phyloP scores from a whole-genome alignment of 805 yeast species.

The Kuraishia cidri region DNA sequence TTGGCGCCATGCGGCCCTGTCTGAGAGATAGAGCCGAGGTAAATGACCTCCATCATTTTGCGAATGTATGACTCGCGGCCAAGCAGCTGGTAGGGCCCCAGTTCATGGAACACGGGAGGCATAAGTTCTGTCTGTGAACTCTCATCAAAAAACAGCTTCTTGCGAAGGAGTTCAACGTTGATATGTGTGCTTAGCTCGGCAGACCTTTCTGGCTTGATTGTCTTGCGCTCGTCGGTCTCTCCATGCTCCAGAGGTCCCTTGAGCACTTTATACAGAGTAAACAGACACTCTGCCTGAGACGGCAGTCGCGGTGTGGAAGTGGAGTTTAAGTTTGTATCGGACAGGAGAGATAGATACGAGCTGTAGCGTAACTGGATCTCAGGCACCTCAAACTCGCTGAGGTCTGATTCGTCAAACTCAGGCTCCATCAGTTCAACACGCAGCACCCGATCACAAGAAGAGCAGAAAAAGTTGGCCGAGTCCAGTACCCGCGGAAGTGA shows the following conservation, averaged over 20 bases:
- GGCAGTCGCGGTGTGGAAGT: conserved; percentile 27
- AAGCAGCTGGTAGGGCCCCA: conserved; percentile 10
- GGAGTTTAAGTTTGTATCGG: neutral
- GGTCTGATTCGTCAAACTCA: conserved; percentile 39
- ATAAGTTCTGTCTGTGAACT: conserved; percentile 17
- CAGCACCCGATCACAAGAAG: conserved; percentile 34
- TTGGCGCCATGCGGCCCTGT: conserved; percentile 8
- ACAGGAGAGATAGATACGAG: conserved; percentile 6
- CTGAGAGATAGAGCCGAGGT: conserved; percentile 23
- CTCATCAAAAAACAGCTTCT: conserved; percentile 35
- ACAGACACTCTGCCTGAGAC: conserved; percentile 46
- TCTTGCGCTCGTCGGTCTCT: conserved; percentile 36
- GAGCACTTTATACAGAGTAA: conserved; percentile 52
- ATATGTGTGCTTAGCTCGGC: conserved; percentile 47
- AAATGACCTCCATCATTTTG: conserved; percentile 43
- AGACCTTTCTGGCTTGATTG: conserved; percentile 40
- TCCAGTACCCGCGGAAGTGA: conserved; percentile 30
- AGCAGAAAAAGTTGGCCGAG: conserved; percentile 36
- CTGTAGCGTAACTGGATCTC: conserved; percentile 44
- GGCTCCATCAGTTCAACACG: conserved; percentile 36
- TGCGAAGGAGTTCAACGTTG: conserved; percentile 41
- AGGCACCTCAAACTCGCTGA: conserved; percentile 34
- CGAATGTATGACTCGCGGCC: conserved; percentile 43
- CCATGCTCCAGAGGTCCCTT: conserved; percentile 52
- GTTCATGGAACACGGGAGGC: conserved; percentile 19